A percentile compares a stretch with the other conserved stretches of the same genome.
phyloP scores from a whole-genome alignment of 371 early-diverging fungal species.

The Mucor racemosus region DNA sequence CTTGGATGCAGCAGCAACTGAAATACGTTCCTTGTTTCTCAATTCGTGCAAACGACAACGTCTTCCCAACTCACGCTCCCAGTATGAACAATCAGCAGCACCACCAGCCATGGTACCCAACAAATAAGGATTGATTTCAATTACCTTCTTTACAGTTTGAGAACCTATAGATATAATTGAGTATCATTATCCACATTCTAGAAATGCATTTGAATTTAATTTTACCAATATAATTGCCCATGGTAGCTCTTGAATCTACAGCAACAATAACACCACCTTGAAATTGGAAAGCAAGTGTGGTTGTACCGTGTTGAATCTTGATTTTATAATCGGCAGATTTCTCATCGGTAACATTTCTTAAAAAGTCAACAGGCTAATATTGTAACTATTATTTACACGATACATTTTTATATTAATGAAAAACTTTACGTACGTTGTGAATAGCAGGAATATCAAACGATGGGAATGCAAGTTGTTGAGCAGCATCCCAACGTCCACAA shows the following conservation, averaged over 20 bases:
- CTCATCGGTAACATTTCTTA: slow-evolving; percentile 66
- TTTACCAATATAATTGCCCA: slow-evolving; percentile 96
- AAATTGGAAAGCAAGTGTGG: slow-evolving; percentile 99
- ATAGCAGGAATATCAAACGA: slow-evolving; percentile 76
- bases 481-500: slow-evolving; percentile 65
- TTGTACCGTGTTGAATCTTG: slow-evolving; percentile 98
- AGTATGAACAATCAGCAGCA: slow-evolving; percentile 99
- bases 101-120: slow-evolving; percentile 99
- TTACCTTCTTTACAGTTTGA: slow-evolving; percentile 99
- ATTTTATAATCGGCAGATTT: slow-evolving; percentile 68
- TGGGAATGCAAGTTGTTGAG: slow-evolving; percentile 71
- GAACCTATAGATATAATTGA: slow-evolving; percentile 68
- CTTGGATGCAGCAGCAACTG: slow-evolving; percentile 99
- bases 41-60: slow-evolving; percentile 97
- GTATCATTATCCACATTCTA: neutral
- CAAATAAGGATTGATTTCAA: slow-evolving; percentile 99
- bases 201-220: neutral
- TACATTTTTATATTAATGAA: neutral
- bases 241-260: slow-evolving; percentile 99
- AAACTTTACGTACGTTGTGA: slow-evolving; percentile 59
- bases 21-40: slow-evolving; percentile 97
- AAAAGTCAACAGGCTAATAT: slow-evolving; percentile 66
- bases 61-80: slow-evolving; percentile 99
- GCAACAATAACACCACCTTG: slow-evolving; percentile 98
- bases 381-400: slow-evolving; percentile 3